Conservation (phyloP, 495 filamentous ascomycete species). For the Xylaria flabelliformis region DNA sequence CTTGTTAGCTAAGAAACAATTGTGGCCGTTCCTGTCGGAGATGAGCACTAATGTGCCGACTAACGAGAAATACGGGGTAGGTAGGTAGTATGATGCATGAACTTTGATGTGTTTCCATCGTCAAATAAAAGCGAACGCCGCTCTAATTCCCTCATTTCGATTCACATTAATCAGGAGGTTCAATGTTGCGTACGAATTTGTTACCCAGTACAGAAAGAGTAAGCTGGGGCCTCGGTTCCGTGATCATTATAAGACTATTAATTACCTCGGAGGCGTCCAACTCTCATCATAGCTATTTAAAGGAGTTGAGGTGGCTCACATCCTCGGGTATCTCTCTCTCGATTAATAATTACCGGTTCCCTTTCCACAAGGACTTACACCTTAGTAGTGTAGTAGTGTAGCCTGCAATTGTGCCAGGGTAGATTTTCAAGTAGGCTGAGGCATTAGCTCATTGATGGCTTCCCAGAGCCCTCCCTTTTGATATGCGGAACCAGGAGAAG, state of each 20-base stretch:
- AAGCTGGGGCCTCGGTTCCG: neutral
- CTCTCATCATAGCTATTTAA: neutral
- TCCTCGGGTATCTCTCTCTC: neutral
- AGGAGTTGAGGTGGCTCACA: neutral
- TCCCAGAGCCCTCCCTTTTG: conserved; percentile 39
- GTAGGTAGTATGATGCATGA: neutral
- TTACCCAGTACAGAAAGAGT: neutral
- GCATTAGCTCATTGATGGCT: conserved; percentile 33
- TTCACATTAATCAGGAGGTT: neutral
- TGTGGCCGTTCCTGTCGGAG: conserved; percentile 11
- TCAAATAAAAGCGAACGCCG: neutral
- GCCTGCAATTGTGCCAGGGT: neutral
- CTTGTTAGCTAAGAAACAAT: neutral
- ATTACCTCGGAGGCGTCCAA: neutral
- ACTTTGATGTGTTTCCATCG: neutral
- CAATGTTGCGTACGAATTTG: neutral
- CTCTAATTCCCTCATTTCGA: conserved; percentile 13
- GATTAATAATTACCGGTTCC: neutral
- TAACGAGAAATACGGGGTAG: conserved; percentile 14
- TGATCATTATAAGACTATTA: neutral
- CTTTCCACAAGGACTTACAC: neutral
- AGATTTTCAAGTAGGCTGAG: conserved; percentile 5
- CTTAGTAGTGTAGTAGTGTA: neutral
- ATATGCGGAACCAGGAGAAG: conserved; percentile 31
- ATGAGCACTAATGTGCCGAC: conserved; percentile 16